Evolutionary conservation across 257 asterid species (phyloP), one percentile per base, ranked within the genome.

Genomic region (Nicotiana otophora): DNA sequence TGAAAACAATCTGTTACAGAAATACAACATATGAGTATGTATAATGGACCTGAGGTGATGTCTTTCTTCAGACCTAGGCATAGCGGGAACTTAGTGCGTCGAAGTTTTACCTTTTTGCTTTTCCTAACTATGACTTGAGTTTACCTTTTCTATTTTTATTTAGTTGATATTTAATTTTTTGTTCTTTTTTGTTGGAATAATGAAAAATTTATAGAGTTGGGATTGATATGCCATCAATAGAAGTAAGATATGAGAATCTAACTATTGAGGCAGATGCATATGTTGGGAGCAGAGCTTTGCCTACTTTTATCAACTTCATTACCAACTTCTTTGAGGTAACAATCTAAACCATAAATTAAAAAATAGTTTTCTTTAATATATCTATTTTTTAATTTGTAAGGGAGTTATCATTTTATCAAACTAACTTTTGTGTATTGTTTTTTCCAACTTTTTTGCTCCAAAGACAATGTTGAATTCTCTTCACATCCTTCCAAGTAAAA

Each of bases 171-270:
- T 39, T 12, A 20, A 31, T 14, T 14, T 34, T 5, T 58, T 19
- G 5, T 16, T 1, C 0, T 12, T 17, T 60, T 66, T 57, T 2
- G 11, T 3, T 2, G 33, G 14, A 12, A 34, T 36, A 20, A 17
- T 15, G 63, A 76, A 51, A 64, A 26, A 7, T 84, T 19, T 82
- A 3, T 82, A 92, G 97, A 74, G 97, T 91, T 42, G 94, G 93
- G 54, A 91, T 91, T 82, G 93, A 91, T 55, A 26, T 88, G 83
- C 97, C 97, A 19, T 82, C 93, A 9, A 88, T 93, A 62, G 97
- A 93, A 93, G 94, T 93, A 11, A 87, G 94, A 80, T 93, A 84
- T 63, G 96, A 93, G 67, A 89, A 90, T 87, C 90, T 93, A n/a
- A 90, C 82, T 5, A 66, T 93, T 34, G 96, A 90, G 17, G 95